A percentile compares a stretch with the other conserved stretches of the same genome.
phyloP scores from a whole-genome alignment of 2,329 filamentous ascomycete genomes.

The Colletotrichum higginsianum region DNA sequence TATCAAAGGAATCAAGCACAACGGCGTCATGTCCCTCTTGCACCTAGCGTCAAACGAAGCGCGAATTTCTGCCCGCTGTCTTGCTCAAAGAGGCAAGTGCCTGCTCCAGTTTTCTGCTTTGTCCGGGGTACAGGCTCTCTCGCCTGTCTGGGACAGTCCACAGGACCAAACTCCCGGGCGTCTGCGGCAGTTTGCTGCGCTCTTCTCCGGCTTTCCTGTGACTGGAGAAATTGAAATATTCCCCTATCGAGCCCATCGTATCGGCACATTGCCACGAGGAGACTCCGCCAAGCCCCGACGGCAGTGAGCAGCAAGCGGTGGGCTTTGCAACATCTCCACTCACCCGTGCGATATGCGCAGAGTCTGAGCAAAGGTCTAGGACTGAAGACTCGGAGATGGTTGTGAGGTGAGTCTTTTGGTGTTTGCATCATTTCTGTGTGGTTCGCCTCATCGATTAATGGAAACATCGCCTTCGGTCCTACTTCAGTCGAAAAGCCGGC shows the following conservation, averaged over 20 bases:
- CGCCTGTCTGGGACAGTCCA: neutral
- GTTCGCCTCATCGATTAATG: neutral
- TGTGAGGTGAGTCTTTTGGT: neutral
- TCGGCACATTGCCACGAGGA: constrained; percentile 10
- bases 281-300: constrained; percentile 17
- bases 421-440: neutral
- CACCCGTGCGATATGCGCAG: constrained; percentile 11
- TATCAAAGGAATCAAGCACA: neutral
- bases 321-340: constrained; percentile 9
- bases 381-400: neutral
- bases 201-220: neutral
- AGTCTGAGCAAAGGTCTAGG: constrained; percentile 7
- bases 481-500: constrained; percentile 32
- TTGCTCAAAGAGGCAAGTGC: constrained; percentile 29
- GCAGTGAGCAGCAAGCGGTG: constrained; percentile 11
- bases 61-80: constrained; percentile 13
- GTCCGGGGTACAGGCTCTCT: neutral
- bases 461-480: constrained; percentile 3
- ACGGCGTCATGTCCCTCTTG: constrained; percentile 3
- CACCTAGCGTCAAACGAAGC: constrained; percentile 33
- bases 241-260: constrained; percentile 18
- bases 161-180: neutral
- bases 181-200: constrained; percentile 17
- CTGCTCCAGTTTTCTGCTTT: neutral
- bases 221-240: constrained; percentile 2